Conservation (phyloP, 805 yeast genomes). For the Dipodascus geniculatus region DNA sequence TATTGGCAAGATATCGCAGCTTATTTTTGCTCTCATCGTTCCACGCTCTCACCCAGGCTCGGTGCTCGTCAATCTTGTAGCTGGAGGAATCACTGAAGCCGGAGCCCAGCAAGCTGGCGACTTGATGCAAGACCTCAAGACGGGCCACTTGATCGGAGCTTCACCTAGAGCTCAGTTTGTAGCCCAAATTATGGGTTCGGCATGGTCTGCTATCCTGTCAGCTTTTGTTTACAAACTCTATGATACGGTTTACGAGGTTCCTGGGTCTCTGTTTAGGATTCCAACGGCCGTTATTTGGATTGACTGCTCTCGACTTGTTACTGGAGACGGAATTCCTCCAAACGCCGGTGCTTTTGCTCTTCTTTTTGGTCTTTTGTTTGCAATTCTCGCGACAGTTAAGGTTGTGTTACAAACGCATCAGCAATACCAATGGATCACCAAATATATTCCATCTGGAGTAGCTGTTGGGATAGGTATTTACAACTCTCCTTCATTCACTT, state of each 20-base stretch:
- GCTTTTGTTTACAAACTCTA: conserved; percentile 75
- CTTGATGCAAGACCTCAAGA: conserved; percentile 91
- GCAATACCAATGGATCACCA: conserved; percentile 15
- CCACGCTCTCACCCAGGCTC: conserved; percentile 70
- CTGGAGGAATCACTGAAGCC: conserved; percentile 97
- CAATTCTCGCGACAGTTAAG: conserved; percentile 44
- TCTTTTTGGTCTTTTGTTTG: conserved; percentile 53
- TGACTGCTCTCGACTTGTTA: conserved; percentile 86
- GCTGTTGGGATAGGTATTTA: conserved; percentile 97
- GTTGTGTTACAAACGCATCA: conserved; percentile 17
- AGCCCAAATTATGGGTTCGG: conserved; percentile 82
- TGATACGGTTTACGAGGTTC: conserved; percentile 73
- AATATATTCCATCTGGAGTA: conserved; percentile 81
- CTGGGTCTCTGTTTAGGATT: conserved; percentile 67
- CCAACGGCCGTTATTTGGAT: conserved; percentile 97
- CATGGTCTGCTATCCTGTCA: conserved; percentile 71
- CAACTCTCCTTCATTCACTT: conserved; percentile 84
- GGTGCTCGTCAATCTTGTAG: conserved; percentile 73
- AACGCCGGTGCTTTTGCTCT: conserved; percentile 56
- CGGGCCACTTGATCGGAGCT: conserved; percentile 86
- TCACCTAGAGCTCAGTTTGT: conserved; percentile 84
- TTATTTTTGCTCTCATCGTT: conserved; percentile 70
- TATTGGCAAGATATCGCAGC: conserved; percentile 86
- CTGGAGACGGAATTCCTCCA: conserved; percentile 84
- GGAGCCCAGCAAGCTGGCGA: conserved; percentile 99